Conservation (phyloP, 2,329 filamentous ascomycete species). For the Clonostachys sp. region DNA sequence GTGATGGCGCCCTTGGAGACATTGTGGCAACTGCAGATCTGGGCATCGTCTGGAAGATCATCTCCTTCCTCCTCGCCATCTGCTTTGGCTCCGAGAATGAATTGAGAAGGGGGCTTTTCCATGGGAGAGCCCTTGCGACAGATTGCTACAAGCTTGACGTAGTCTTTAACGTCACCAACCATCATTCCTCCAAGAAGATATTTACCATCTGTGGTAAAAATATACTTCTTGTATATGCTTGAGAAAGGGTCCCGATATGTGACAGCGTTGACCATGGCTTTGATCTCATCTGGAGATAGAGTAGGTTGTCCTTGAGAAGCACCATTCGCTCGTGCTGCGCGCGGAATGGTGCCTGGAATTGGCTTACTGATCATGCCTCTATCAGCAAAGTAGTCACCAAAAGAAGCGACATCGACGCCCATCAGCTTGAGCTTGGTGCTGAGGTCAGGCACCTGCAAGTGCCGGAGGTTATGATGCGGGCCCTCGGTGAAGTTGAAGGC, state of each 20-base stretch:
- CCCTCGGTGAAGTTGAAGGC: slow-evolving; percentile 88
- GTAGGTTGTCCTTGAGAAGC: slow-evolving; percentile 5
- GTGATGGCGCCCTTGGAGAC: slow-evolving; percentile 81
- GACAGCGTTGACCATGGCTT: slow-evolving; percentile 63
- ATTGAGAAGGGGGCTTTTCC: slow-evolving; percentile 72
- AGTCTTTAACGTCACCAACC: slow-evolving; percentile 90
- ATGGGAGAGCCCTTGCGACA: slow-evolving; percentile 79
- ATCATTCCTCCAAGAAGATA: slow-evolving; percentile 95
- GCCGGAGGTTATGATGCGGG: slow-evolving; percentile 61
- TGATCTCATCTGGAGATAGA: slow-evolving; percentile 3
- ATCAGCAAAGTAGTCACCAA: slow-evolving; percentile 91
- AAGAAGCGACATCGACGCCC: slow-evolving; percentile 87
- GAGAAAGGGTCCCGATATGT: slow-evolving; percentile 87
- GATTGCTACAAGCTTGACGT: slow-evolving; percentile 82
- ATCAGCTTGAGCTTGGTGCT: slow-evolving; percentile 90
- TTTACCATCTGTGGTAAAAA: slow-evolving; percentile 86
- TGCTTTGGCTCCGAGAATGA: slow-evolving; percentile 76
- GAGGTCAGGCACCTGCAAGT: slow-evolving; percentile 78
- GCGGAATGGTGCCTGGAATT: neutral
- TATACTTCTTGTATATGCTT: slow-evolving; percentile 88
- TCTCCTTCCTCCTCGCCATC: slow-evolving; percentile 70
- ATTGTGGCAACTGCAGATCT: slow-evolving; percentile 92
- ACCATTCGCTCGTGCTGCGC: slow-evolving; percentile 10
- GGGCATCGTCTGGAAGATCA: slow-evolving; percentile 78
- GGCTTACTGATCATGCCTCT: slow-evolving; percentile 51